Conservation (phyloP, 2,329 filamentous ascomycete genomes). For the Scedosporium dehoogii region DNA sequence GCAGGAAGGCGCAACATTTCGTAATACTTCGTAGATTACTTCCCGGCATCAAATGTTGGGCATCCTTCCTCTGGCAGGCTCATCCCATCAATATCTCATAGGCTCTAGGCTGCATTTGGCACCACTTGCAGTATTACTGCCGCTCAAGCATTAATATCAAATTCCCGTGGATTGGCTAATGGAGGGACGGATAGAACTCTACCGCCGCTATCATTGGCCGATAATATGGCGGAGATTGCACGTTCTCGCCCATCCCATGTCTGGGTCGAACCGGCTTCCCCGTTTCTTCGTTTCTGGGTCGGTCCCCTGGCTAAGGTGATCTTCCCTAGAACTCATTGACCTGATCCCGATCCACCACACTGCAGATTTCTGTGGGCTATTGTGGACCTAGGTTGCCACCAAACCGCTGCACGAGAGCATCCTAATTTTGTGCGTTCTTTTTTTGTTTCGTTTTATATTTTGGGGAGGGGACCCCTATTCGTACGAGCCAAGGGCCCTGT, state of each 20-base stretch:
- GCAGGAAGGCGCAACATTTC: too few species aligned
- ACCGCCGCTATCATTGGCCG: neutral
- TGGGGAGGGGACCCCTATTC: neutral
- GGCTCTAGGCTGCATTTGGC: too few species aligned
- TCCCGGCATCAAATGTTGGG: too few species aligned
- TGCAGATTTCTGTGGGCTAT: neutral
- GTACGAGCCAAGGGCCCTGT: neutral
- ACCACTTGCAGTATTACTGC: too few species aligned
- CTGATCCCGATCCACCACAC: neutral
- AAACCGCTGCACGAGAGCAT: neutral
- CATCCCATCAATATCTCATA: too few species aligned
- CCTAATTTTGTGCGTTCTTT: neutral
- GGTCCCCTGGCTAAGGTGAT: neutral
- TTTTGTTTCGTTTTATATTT: neutral
- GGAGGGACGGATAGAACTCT: neutral
- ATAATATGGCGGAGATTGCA: neutral
- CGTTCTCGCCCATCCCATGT: neutral
- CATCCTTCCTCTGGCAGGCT: too few species aligned
- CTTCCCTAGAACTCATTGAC: too few species aligned
- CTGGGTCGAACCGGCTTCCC: neutral
- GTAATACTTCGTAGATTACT: too few species aligned
- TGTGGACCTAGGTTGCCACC: neutral
- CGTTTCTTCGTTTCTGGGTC: neutral
- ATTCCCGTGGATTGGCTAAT: neutral
- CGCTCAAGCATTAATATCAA: neutral